Evolutionary conservation across 495 filamentous ascomycete genomes (phyloP), one percentile per base, ranked within the genome.

Genomic region (Talaromyces adpressus): DNA sequence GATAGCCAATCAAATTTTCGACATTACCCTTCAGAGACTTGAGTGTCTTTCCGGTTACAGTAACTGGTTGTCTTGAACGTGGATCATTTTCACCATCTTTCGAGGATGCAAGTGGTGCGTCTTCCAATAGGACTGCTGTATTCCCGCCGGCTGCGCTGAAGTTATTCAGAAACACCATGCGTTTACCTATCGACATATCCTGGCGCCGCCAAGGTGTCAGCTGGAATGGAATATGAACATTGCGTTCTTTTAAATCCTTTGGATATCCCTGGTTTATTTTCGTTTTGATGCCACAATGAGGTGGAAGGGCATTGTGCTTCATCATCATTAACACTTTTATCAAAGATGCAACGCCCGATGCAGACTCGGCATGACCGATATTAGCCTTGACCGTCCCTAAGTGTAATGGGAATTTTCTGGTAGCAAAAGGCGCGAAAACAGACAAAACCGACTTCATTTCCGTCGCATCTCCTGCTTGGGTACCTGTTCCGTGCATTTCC

Each of bases 401-500:
- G 39, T 65, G 20, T 6, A 78, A 58, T 16, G 66, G 65, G 34
- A 6, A 62, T 34, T 9, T 52, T 47, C 12, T 20, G 7, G 23
- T 16, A 34, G 64, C 16, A 45, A 59, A 11, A 39, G 72, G 62
- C 0, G 69, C 71, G 27, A 77, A 75, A 6, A 74, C 63, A 8
- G 70, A 63, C 0, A 52, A 30, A 3, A 80, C 70, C 7, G 77
- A 73, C 1, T 39, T 6, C 39, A 71, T 69, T 59, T 81, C 76
- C 0, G 57, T 62, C 0, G 49, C 36, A 59, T 81, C 78, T 7
- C 79, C 79, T 1, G 73, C 73, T 64, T 79, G 77, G 2, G 78
- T 80, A 0, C 79, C 78, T 9, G 78, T 81, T 1, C 78, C 77
- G 52, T 81, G 79, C 66, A 78, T 68, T 66, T 86, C 84, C 0